Conservation (phyloP, 106 monocot genomes). For the Apostasia shenzhenica region DNA sequence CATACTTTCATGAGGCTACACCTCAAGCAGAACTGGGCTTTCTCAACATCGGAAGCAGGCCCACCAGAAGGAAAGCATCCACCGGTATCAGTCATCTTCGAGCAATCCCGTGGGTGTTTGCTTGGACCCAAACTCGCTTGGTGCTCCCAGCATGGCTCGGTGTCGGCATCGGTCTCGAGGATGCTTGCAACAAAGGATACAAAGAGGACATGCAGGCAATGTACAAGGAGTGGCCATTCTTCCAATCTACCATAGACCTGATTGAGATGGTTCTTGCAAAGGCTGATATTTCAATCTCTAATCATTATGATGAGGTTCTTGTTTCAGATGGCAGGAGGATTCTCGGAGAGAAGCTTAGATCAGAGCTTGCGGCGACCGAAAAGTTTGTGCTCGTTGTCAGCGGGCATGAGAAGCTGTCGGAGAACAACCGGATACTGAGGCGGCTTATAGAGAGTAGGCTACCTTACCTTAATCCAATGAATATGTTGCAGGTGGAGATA, state of each 20-base stretch:
- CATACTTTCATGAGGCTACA: conserved; percentile 88
- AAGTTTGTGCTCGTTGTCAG: conserved; percentile 53
- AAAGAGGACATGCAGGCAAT: conserved; percentile 51
- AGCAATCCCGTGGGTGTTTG: conserved; percentile 95
- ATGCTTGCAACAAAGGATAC: conserved; percentile 53
- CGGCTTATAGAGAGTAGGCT: conserved; percentile 80
- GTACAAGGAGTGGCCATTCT: conserved; percentile 96
- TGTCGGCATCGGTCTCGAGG: conserved; percentile 56
- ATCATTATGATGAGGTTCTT: conserved; percentile 71
- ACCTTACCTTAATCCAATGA: conserved; percentile 73
- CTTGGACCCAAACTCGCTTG: conserved; percentile 88
- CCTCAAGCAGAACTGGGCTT: conserved; percentile 83
- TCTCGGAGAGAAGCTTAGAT: conserved; percentile 48
- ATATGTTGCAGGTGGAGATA: conserved; percentile 89
- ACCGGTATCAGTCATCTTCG: conserved; percentile 69
- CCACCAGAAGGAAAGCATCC: conserved; percentile 50
- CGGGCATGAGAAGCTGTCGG: conserved; percentile 66
- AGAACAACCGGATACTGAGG: conserved; percentile 55
- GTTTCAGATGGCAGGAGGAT: conserved; percentile 40
- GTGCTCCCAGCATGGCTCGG: conserved; percentile 90
- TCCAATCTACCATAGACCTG: conserved; percentile 70
- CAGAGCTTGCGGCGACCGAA: conserved; percentile 45
- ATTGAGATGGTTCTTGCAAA: conserved; percentile 96
- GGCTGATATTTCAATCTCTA: conserved; percentile 62
- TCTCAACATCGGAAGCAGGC: conserved; percentile 87